Base-by-base conservation (phyloP, 1,139 yeast species). In the Taiozyma sp. region DNA sequence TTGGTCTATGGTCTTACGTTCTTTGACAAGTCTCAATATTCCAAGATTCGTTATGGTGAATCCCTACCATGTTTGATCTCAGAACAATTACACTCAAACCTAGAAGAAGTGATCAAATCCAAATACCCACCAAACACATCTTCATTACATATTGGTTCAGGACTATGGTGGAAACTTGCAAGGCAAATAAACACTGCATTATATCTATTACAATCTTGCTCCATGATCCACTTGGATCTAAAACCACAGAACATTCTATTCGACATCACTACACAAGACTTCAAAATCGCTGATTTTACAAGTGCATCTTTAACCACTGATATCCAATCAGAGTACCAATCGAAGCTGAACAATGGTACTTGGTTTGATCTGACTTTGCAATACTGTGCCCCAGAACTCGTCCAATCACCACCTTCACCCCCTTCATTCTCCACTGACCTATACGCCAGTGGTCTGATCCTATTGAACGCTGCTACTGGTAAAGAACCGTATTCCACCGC, bases 201-300 rank as follows among this genome's bases (percentile, higher is more conserved):
- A 4, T 30, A 46, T 2, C 57, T 66, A 1, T 49, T 71, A 19
- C 54, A 55, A 42, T 56, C 57, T 3, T 51, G 68, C 27, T 50
- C 60, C 1, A 52, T 62, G 39, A 67, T 70, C 12, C 74, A 71
- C 52, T 64, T 71, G 54, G 75, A 71, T 52, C 55, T 69, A 44
- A 71, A 71, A 52, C 61, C 73, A 2, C 64, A 69, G 10, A 71
- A 71, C 51, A 57, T 71, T 8, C 52, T 71, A 52, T 62, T 61
- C 13, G 57, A 62, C 16, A 13, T 48, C 0, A 45, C 38, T 5
- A 48, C n/a, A 42, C 46, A 41, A 24, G 40, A 47, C 19, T 71
- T 70, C 57, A 70, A 69, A 53, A 51, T 71, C n/a, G 66, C 67
- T 32, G 75, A 71, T 55, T 68, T 71, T 48, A 66, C 75, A 0